phyloP scores from a whole-genome alignment of 768 basidiomycete genomes.

The Leccinum fibrillosum region DNA sequence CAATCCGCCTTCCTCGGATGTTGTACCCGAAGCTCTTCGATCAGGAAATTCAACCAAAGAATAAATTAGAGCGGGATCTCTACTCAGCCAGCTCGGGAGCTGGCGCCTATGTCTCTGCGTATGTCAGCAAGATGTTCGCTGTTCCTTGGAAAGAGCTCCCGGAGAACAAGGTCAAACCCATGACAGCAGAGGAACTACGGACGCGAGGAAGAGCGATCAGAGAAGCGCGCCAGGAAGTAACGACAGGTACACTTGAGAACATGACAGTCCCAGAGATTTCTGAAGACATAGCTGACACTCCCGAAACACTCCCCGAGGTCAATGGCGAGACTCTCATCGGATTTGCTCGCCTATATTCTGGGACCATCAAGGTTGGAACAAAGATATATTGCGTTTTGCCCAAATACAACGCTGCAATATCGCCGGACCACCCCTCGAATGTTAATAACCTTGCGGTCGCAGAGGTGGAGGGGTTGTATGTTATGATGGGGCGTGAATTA shows the following conservation, averaged over 20 bases:
- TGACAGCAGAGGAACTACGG: slow-evolving; percentile 85
- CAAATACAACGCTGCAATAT: slow-evolving; percentile 70
- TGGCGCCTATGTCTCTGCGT: slow-evolving; percentile 69
- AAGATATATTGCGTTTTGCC: slow-evolving; percentile 76
- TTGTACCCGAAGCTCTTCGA: slow-evolving; percentile 78
- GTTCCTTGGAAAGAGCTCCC: slow-evolving; percentile 79
- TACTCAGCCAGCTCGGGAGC: slow-evolving; percentile 63
- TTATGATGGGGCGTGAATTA: slow-evolving; percentile 98
- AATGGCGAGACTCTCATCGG: slow-evolving; percentile 73
- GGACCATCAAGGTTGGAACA: slow-evolving; percentile 65
- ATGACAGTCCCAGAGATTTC: slow-evolving; percentile 1
- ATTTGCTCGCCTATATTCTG: slow-evolving; percentile 93
- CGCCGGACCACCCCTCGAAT: slow-evolving; percentile 67
- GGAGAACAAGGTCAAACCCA: slow-evolving; percentile 71
- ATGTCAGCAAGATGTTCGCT: slow-evolving; percentile 99
- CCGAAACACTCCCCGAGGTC: neutral
- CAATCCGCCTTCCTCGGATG: slow-evolving; percentile 84
- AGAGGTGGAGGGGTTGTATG: slow-evolving; percentile 76
- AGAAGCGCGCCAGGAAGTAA: slow-evolving; percentile 36
- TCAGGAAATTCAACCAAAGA: slow-evolving; percentile 56
- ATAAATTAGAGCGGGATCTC: slow-evolving; percentile 80
- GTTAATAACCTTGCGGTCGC: slow-evolving; percentile 55
- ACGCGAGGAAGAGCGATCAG: slow-evolving; percentile 55
- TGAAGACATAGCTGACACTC: slow-evolving; percentile 1
- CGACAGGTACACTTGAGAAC: slow-evolving; percentile 22